These are phyloP conservation scores for Cutaneotrichosporon mucoides DNA, from an alignment of 1,284 basidiomycete species.

Conservation along the genomic window DNA sequence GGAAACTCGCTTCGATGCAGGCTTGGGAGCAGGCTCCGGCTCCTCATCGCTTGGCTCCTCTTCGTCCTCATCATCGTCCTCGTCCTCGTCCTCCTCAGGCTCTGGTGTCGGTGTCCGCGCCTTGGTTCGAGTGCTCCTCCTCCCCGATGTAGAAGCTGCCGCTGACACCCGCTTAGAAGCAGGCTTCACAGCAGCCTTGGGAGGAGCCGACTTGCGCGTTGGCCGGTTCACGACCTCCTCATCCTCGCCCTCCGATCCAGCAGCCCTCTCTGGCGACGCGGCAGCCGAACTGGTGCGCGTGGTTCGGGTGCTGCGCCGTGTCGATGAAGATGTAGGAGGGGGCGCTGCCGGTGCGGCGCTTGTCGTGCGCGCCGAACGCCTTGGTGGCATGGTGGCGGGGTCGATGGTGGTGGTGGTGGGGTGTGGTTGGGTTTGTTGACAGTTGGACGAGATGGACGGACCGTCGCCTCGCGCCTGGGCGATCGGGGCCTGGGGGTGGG, in stretches of 20 bases:
- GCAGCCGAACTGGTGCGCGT: background rate
- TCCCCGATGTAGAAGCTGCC: background rate
- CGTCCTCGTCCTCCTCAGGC: constrained; percentile 14
- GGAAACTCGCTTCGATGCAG: too few relatives aligned
- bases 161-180: background rate
- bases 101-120: constrained; percentile 10
- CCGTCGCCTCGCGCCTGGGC: too few relatives aligned
- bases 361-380: constrained; percentile 9
- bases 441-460: background rate
- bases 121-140: too few relatives aligned
- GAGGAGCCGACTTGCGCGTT: background rate
- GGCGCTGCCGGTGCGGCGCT: background rate
- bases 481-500: too few relatives aligned
- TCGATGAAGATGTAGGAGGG: background rate
- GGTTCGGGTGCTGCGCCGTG: background rate
- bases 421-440: background rate
- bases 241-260: too few relatives aligned
- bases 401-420: background rate
- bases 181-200: too few relatives aligned
- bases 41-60: constrained; percentile 17
- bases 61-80: constrained; percentile 12
- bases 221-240: background rate
- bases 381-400: constrained; percentile 14
- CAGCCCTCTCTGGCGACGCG: background rate
- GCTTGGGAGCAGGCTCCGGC: constrained; percentile 1